Evolutionary conservation across 495 filamentous ascomycete species (phyloP).

Genomic region (Penicillium maclennaniae): DNA sequence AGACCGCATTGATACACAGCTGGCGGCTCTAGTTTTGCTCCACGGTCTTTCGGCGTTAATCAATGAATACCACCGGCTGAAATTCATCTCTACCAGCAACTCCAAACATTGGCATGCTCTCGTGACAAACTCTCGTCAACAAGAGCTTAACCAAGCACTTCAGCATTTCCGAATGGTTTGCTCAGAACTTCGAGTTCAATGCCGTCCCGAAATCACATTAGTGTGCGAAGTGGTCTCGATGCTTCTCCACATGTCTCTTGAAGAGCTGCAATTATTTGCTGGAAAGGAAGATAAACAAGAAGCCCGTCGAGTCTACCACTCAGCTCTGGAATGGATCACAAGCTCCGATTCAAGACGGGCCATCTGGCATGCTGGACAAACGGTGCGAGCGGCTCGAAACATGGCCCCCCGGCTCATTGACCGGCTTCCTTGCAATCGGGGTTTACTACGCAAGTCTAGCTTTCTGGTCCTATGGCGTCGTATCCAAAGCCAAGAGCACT

Average conservation of each 20-base stretch:
- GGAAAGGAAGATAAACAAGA: slow-evolving; percentile 61
- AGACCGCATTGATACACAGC: slow-evolving; percentile 46
- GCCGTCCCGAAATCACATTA: slow-evolving; percentile 35
- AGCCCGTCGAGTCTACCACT: slow-evolving; percentile 49
- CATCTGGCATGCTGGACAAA: slow-evolving; percentile 61
- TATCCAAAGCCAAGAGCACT: slow-evolving; percentile 30
- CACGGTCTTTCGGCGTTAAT: slow-evolving; percentile 57
- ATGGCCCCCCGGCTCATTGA: slow-evolving; percentile 45
- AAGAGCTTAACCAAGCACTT: slow-evolving; percentile 45
- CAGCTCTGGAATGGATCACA: slow-evolving; percentile 51
- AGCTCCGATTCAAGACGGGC: slow-evolving; percentile 50
- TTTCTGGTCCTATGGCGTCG: slow-evolving; percentile 58
- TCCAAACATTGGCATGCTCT: slow-evolving; percentile 44
- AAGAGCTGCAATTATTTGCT: slow-evolving; percentile 62
- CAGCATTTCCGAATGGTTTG: slow-evolving; percentile 42
- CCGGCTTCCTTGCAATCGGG: slow-evolving; percentile 56
- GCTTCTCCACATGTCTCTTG: slow-evolving; percentile 57
- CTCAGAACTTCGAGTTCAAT: slow-evolving; percentile 18
- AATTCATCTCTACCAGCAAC: slow-evolving; percentile 40
- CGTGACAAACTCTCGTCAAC: slow-evolving; percentile 48
- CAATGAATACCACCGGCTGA: slow-evolving; percentile 56
- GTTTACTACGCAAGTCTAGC: slow-evolving; percentile 58
- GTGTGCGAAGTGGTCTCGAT: slow-evolving; percentile 54
- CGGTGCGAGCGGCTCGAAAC: slow-evolving; percentile 49
- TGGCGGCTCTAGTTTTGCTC: slow-evolving; percentile 49